A percentile compares a stretch with the other conserved stretches of the same genome.
phyloP scores from a whole-genome alignment of 495 filamentous ascomycete genomes.

The Hamigera avellanea region DNA sequence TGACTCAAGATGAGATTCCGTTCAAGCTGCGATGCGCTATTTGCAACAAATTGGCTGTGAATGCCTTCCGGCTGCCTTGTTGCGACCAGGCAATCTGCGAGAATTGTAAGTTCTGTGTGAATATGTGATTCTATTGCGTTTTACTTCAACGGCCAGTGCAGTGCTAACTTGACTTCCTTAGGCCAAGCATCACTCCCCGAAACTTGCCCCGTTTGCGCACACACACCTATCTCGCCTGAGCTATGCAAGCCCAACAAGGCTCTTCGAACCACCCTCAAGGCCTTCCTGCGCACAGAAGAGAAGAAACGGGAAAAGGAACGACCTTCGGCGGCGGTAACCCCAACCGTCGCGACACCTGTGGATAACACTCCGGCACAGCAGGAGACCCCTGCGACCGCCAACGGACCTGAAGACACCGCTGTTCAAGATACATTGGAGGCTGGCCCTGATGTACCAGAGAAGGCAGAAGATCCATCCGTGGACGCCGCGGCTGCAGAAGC shows the following conservation, averaged over 20 bases:
- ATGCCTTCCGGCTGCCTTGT: constrained; percentile 83
- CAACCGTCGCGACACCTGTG: constrained; percentile 10
- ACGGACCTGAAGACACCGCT: constrained; percentile 3
- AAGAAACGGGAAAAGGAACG: constrained; percentile 65
- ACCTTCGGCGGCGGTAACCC: constrained; percentile 22
- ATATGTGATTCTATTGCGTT: neutral
- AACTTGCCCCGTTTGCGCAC: constrained; percentile 86
- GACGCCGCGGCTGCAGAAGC: constrained; percentile 2
- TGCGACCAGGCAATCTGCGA: constrained; percentile 95
- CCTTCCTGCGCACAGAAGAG: constrained; percentile 76
- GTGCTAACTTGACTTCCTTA: constrained; percentile 27
- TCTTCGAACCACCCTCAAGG: constrained; percentile 76
- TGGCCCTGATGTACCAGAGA: constrained; percentile 1
- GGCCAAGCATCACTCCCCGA: constrained; percentile 67
- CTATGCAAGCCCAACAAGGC: constrained; percentile 84
- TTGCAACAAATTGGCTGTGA: constrained; percentile 82
- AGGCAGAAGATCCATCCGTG: constrained; percentile 4
- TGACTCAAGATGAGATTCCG: constrained; percentile 77
- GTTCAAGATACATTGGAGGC: constrained; percentile 2
- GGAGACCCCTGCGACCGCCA: constrained; percentile 5
- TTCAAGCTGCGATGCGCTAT: constrained; percentile 90
- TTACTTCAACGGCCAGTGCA: neutral
- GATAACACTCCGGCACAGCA: constrained; percentile 11
- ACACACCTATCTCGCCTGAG: constrained; percentile 70
- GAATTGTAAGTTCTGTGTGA: constrained; percentile 52